These are phyloP conservation scores for Pulchroboletus neoregius DNA, from an alignment of 1,284 basidiomycete genomes.

Conservation along the genomic window DNA sequence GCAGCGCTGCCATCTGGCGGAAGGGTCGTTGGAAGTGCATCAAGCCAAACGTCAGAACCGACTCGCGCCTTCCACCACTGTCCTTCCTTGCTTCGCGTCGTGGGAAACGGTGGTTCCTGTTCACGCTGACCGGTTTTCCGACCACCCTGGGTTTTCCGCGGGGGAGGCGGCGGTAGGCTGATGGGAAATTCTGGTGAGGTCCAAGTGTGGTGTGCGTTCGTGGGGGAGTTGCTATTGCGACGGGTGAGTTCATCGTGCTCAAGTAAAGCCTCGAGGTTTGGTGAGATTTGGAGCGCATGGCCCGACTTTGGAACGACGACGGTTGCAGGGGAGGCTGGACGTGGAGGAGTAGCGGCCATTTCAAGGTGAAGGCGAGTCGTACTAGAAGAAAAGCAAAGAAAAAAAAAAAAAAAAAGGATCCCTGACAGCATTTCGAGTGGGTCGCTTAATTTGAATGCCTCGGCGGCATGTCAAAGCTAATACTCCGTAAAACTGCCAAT, in stretches of 20 bases:
- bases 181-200: constrained; percentile 22
- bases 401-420: background rate
- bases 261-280: constrained; percentile 58
- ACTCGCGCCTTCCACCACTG: constrained; percentile 13
- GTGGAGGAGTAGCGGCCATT: constrained; percentile 25
- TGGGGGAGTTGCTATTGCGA: constrained; percentile 26
- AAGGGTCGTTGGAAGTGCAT: constrained; percentile 11
- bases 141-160: constrained; percentile 14
- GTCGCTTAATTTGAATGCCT: constrained; percentile 23
- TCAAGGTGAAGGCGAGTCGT: background rate
- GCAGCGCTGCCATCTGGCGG: constrained; percentile 2
- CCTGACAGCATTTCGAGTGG: background rate
- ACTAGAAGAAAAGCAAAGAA: background rate
- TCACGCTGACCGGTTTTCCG: constrained; percentile 18
- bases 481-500: too few species aligned
- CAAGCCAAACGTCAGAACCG: constrained; percentile 24
- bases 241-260: constrained; percentile 51
- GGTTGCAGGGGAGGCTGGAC: constrained; percentile 20
- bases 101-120: constrained; percentile 5
- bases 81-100: constrained; percentile 18
- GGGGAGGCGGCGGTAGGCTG: constrained; percentile 31
- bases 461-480: background rate
- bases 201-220: constrained; percentile 6
- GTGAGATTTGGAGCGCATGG: constrained; percentile 47
- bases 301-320: background rate